Evolutionary conservation across 2,329 filamentous ascomycete genomes (phyloP).

Genomic region (Xylariales sp.): DNA sequence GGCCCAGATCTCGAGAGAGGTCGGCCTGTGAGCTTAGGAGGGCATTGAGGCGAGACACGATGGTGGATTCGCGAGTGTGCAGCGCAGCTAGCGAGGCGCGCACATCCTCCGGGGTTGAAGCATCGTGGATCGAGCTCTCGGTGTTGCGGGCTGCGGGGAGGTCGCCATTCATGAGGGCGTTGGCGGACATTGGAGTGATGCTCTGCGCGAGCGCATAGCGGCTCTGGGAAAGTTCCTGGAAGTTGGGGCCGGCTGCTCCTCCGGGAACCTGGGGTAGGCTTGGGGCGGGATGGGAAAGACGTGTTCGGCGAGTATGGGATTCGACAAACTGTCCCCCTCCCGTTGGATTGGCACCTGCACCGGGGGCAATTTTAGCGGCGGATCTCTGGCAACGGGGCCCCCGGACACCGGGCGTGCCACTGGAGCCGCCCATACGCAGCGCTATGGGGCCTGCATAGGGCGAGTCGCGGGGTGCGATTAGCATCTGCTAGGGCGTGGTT

Average conservation of each 20-base stretch:
- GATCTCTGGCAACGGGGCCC: conserved; percentile 4
- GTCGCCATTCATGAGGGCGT: conserved; percentile 27
- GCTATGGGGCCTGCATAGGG: no score
- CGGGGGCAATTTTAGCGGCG: conserved; percentile 8
- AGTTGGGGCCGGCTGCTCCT: no score
- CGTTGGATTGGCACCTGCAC: neutral
- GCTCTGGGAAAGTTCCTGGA: no score
- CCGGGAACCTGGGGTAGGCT: no score
- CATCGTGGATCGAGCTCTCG: conserved; percentile 54
- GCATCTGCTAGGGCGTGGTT: conserved; percentile 1
- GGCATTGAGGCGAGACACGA: conserved; percentile 70
- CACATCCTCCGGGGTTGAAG: conserved; percentile 73
- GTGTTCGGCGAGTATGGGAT: no score
- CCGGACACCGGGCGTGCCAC: neutral
- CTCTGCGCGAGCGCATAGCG: conserved; percentile 26
- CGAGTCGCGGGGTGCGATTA: conserved; percentile 5
- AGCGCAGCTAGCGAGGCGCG: conserved; percentile 71
- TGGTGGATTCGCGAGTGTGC: conserved; percentile 67
- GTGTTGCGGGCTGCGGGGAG: conserved; percentile 12
- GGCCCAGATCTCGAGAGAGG: conserved; percentile 78
- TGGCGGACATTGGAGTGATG: conserved; percentile 29
- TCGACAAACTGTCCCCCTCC: neutral
- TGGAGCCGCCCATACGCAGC: neutral
- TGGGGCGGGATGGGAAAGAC: no score
- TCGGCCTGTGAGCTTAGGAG: conserved; percentile 81